Percentiles rank a stretch among this genome's conserved stretches.
These are phyloP conservation scores for Tagetes patula DNA, from an alignment of 129 eudicot genomes.

Conservation along the genomic window DNA sequence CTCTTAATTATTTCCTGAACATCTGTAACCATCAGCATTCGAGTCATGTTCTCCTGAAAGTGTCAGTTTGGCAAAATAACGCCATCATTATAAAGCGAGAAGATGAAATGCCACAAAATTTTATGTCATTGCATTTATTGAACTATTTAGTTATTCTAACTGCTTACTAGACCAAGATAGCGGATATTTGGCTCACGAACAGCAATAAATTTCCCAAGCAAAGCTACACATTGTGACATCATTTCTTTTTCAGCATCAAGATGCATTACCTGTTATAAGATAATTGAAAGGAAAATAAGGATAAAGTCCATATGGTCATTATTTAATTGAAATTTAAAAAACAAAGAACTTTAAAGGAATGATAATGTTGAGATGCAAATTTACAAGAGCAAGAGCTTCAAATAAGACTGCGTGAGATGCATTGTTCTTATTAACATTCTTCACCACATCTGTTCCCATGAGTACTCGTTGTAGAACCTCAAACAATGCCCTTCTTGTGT, in stretches of 20 bases:
- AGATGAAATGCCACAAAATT: background rate
- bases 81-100: slow-evolving; percentile 35
- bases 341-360: background rate
- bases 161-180: slow-evolving; percentile 92
- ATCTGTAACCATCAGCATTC: slow-evolving; percentile 99
- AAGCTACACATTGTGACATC: slow-evolving; percentile 99
- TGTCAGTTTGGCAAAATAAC: slow-evolving; percentile 18
- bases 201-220: slow-evolving; percentile 96
- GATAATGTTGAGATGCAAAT: slow-evolving; percentile 26
- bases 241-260: slow-evolving; percentile 99
- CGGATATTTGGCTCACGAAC: slow-evolving; percentile 98
- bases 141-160: background rate
- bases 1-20: slow-evolving; percentile 90
- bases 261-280: slow-evolving; percentile 77
- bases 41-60: slow-evolving; percentile 94
- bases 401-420: slow-evolving; percentile 99
- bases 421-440: slow-evolving; percentile 97
- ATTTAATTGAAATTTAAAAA: slow-evolving; percentile 15
- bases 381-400: slow-evolving; percentile 99
- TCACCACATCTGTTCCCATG: slow-evolving; percentile 98
- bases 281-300: slow-evolving; percentile 12
- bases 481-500: slow-evolving; percentile 82
- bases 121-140: background rate
- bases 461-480: slow-evolving; percentile 92
- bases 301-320: slow-evolving; percentile 14